Evolutionary conservation across 495 filamentous ascomycete species (phyloP), one percentile per base, ranked within the genome.

Genomic region (Clohesyomyces aquaticus): DNA sequence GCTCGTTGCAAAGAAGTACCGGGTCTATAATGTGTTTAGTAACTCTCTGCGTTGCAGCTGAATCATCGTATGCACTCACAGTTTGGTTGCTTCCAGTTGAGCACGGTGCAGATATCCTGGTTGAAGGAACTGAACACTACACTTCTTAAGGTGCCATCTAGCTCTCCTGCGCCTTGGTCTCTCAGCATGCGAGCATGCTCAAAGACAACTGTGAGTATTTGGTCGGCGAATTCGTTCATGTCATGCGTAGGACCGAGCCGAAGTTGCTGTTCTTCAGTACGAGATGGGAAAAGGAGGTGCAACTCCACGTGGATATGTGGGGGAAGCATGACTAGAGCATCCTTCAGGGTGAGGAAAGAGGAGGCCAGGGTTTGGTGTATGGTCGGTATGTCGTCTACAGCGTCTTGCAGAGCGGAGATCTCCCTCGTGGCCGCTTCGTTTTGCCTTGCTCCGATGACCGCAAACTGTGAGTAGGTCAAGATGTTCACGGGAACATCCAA

Each of bases 1-100:
- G 83, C 55, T 96, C 91, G 72, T 98, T 97, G 78, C 92, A 96
- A 49, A 96, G 82, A 59, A 98, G 88, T 1, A 98, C 91, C 0
- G 94, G 95, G 70, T 96, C 88, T 91, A 66, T 54, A 9, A 29
- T 11, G 22, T 26, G 27, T 25, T 35, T 59, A 47, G 18, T 48
- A 32, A 23, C 26, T 19, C 18, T 12, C 11, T 52, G 2, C 38
- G 23, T 18, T 26, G 29, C 14, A 21, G 9, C 12, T 35, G 18
- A 16, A 27, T 11, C 19, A 16, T 27, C n/a, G n/a, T n/a, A n/a
- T n/a, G n/a, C n/a, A 75, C 85, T 78, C 75, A 91, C 88, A 98
- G 67, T 98, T 98, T 11, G 94, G 94, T 73, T 98, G 94, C 75
- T 98, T 98, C 95, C 95, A 98, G 73, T 98, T 98, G 54, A 98